phyloP scores from a whole-genome alignment of 768 basidiomycete genomes.

The Kwoniella pini region DNA sequence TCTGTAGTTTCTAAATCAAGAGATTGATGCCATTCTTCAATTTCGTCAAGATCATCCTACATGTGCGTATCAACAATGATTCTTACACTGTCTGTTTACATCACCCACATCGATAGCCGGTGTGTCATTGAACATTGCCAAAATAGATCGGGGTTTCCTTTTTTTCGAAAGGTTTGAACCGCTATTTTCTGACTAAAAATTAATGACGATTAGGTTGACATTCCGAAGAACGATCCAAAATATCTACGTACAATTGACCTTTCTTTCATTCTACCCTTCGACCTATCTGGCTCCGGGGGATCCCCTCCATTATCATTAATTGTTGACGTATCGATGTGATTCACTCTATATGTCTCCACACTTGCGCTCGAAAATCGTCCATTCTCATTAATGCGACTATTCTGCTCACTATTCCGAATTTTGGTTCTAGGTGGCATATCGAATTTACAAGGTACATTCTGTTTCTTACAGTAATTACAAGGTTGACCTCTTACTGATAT shows the following conservation, averaged over 20 bases:
- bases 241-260: too few relatives aligned
- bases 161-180: too few relatives aligned
- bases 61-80: too few relatives aligned
- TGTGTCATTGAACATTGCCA: slow-evolving; percentile 2
- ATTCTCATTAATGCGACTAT: background rate
- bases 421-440: slow-evolving; percentile 5
- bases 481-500: background rate
- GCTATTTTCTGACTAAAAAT: too few relatives aligned
- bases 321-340: too few relatives aligned
- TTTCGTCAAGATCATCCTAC: slow-evolving; percentile 1
- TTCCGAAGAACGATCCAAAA: too few relatives aligned
- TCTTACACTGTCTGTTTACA: background rate
- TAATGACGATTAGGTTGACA: too few relatives aligned
- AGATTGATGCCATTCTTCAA: slow-evolving; percentile 3
- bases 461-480: background rate
- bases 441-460: background rate
- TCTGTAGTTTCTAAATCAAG: background rate
- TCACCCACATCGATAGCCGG: background rate
- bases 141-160: background rate
- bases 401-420: background rate
- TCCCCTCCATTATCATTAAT: too few relatives aligned
- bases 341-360: too few relatives aligned
- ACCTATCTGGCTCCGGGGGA: too few relatives aligned
- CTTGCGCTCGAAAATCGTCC: too few relatives aligned
- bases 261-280: too few relatives aligned